These are phyloP conservation scores for Rehmannia glutinosa DNA, from an alignment of 257 asterid genomes.

Conservation along the genomic window DNA sequence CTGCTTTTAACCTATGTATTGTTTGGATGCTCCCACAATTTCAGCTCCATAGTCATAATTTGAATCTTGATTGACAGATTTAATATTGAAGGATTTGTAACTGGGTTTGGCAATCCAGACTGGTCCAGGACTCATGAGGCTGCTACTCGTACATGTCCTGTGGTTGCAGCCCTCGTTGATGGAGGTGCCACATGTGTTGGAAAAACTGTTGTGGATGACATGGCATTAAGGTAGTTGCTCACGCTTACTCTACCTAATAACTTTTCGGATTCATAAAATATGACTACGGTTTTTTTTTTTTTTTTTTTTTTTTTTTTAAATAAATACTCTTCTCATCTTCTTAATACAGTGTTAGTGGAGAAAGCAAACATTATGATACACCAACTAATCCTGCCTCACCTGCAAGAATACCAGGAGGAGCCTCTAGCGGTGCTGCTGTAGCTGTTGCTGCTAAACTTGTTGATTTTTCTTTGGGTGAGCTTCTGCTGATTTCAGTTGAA, in stretches of 20 bases:
- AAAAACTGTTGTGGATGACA: constrained; percentile 82
- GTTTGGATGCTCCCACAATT: background rate
- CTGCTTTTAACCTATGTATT: no score
- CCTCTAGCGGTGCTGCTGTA: constrained; percentile 98
- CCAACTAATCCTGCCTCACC: constrained; percentile 94
- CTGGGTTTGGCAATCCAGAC: constrained; percentile 97
- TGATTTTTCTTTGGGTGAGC: constrained; percentile 92
- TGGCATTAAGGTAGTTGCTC: constrained; percentile 75
- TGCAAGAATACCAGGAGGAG: constrained; percentile 85
- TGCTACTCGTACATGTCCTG: constrained; percentile 66
- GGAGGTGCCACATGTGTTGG: constrained; percentile 92
- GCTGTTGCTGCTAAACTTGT: constrained; percentile 86
- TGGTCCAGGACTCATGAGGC: constrained; percentile 81
- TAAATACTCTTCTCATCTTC: background rate
- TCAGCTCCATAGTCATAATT: background rate
- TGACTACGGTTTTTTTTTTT: background rate
- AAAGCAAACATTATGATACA: constrained; percentile 73
- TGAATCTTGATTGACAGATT: constrained; percentile 53
- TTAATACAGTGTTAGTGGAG: constrained; percentile 70
- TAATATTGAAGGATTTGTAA: constrained; percentile 68
- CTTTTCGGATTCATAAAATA: background rate
- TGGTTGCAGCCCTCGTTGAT: constrained; percentile 80
- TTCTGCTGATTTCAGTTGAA: background rate
- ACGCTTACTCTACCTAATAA: constrained; percentile 17
- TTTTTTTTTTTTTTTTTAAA: background rate